Base-by-base conservation (phyloP, 805 yeast genomes). In the Candida insectalens region DNA sequence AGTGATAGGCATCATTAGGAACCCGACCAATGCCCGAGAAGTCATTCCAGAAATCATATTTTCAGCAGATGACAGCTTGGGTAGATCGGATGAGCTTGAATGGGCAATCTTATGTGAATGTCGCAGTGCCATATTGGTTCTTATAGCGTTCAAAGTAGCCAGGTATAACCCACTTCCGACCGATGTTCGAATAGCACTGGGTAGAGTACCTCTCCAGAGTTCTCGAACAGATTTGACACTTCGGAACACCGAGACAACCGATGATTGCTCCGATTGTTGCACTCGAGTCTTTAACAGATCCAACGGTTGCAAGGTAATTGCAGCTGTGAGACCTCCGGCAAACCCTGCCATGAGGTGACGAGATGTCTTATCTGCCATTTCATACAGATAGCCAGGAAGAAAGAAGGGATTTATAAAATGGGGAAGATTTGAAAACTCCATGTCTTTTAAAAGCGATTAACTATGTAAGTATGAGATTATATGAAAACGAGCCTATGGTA, bases 151-250 rank as follows among this genome's bases (percentile, higher is more conserved):
- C 35, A 92, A 59, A 12, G 80, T 66, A 0, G 95, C 70, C 34
- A 92, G 65, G 49, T 92, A 92, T 22, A 92, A 57, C 0, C 92
- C 95, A 28, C 94, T 81, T 0, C 98, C 98, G 9, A 84, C 63
- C 1, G 96, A 84, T 0, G 96, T 89, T 39, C 98, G 66, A 18
- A 89, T 47, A 0, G 94, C 87, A 15, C 95, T 83, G 0, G 98
- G 96, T 25, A 87, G 47, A 0, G 95, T 89, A 0, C 98, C 98
- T 36, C 95, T 68, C 98, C 98, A 92, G 26, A 88, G 62, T 33
- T 77, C 74, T 31, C 51, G 53, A 18, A 65, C 36, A 15, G 61
- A 54, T 3, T 57, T 55, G 7, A 80, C 43, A 30, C 69, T 68
- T 35, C 54, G 59, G 10, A 65, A 31, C 1, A 61, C 57, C 0